Percentiles rank a stretch among this genome's conserved stretches.
phyloP scores from a whole-genome alignment of 331 rosid species.

The Malus hybrid region DNA sequence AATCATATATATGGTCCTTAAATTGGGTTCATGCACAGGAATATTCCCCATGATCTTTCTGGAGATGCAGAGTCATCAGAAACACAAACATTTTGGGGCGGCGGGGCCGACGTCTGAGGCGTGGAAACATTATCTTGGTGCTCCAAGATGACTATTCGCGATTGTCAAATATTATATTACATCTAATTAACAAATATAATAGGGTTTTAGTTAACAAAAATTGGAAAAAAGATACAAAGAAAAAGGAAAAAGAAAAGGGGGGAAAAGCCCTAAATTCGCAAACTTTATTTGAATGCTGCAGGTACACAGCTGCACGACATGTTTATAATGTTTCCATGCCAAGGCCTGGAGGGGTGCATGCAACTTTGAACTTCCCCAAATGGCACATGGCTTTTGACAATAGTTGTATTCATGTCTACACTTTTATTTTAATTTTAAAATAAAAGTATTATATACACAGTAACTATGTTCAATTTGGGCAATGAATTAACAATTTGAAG shows the following conservation, averaged over 20 bases:
- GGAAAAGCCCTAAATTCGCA: neutral
- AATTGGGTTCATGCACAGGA: conserved; percentile 42
- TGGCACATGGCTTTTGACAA: neutral
- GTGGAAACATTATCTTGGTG: conserved; percentile 4
- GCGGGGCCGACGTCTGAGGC: neutral
- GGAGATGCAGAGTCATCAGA: conserved; percentile 18
- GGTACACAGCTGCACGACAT: neutral
- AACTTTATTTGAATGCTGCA: neutral
- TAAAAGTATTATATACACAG: too few relatives aligned
- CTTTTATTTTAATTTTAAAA: too few relatives aligned
- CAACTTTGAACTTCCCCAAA: neutral
- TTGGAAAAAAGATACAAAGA: neutral
- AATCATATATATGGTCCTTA: neutral
- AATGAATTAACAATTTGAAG: too few relatives aligned
- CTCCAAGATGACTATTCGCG: neutral
- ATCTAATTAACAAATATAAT: neutral
- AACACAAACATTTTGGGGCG: conserved; percentile 24
- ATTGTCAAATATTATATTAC: neutral
- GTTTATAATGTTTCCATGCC: neutral
- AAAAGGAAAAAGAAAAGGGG: neutral
- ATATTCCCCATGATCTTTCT: conserved; percentile 36
- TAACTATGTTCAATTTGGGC: too few relatives aligned
- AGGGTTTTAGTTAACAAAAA: neutral
- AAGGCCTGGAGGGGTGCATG: neutral
- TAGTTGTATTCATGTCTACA: too few relatives aligned